phyloP scores from a whole-genome alignment of 75 land plant species.

The Pseudotsuga menziesii region DNA sequence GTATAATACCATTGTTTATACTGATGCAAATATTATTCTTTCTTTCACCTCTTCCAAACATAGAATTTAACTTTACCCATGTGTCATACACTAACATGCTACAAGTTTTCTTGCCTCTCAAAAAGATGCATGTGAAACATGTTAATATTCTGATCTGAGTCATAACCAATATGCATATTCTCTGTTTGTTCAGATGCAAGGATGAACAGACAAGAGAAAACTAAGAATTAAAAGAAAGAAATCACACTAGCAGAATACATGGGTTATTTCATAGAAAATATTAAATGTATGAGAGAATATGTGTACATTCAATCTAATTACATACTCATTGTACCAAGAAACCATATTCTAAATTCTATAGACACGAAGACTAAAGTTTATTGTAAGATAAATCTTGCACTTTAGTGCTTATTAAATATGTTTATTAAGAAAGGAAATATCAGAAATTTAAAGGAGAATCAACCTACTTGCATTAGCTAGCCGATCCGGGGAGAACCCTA shows the following conservation, averaged over 20 bases:
- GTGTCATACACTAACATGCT: too few relatives aligned
- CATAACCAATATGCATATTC: background rate
- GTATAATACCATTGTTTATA: too few relatives aligned
- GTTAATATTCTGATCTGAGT: too few relatives aligned
- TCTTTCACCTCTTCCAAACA: too few relatives aligned
- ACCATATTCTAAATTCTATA: background rate
- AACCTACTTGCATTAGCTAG: constrained; percentile 79
- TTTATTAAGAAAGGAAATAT: background rate
- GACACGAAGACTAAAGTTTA: background rate
- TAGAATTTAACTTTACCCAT: too few relatives aligned
- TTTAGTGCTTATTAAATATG: background rate
- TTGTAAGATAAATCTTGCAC: background rate
- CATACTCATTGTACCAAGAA: background rate
- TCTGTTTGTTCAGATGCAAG: background rate
- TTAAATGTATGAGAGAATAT: background rate
- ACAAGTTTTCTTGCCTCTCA: too few relatives aligned
- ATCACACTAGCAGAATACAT: background rate
- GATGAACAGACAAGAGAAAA: background rate
- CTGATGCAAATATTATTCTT: too few relatives aligned
- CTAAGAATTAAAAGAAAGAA: background rate
- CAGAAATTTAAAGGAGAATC: constrained; percentile 3
- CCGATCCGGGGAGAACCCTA: constrained; percentile 49
- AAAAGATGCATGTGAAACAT: too few relatives aligned
- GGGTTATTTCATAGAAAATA: background rate
- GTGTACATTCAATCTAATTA: background rate